Conservation (phyloP, 1,284 basidiomycete genomes). For the Wolfiporia cocos region DNA sequence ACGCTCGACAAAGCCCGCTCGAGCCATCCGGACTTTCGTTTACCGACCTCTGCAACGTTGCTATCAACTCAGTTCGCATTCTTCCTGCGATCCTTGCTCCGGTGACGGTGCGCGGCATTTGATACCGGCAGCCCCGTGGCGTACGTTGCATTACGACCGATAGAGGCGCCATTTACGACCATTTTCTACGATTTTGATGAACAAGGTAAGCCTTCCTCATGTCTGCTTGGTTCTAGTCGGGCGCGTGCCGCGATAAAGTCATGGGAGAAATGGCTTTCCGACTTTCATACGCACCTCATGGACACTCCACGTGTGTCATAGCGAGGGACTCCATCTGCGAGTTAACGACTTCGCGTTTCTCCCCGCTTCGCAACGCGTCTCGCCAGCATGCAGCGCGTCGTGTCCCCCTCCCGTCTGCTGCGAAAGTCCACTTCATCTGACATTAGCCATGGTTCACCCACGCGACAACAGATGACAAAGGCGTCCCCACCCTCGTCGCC, state of each 20-base stretch:
- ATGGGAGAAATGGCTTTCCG: conserved; percentile 13
- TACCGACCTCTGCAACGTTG: too few species aligned
- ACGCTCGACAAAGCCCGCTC: too few species aligned
- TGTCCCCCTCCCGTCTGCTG: conserved; percentile 23
- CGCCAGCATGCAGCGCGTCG: conserved; percentile 12
- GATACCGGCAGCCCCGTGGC: background rate
- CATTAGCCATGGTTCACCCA: conserved; percentile 22
- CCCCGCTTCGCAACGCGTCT: conserved; percentile 9
- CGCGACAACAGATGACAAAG: conserved; percentile 38
- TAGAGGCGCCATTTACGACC: background rate
- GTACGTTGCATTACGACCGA: too few species aligned
- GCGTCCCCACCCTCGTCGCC: conserved; percentile 48
- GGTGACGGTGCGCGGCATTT: background rate
- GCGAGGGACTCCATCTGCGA: background rate
- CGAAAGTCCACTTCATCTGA: conserved; percentile 24
- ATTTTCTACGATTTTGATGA: conserved; percentile 4
- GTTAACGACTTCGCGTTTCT: conserved; percentile 8
- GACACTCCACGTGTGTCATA: conserved; percentile 7
- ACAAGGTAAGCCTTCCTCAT: conserved; percentile 8
- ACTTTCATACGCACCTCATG: conserved; percentile 12
- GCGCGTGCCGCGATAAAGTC: conserved; percentile 12
- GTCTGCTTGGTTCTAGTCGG: conserved; percentile 4
- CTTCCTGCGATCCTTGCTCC: background rate
- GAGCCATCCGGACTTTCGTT: too few species aligned
- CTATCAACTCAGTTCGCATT: too few species aligned